Evolutionary conservation across 2,329 filamentous ascomycete species (phyloP), one percentile per base, ranked within the genome.

Genomic region (Paracoccidioides lutzii): DNA sequence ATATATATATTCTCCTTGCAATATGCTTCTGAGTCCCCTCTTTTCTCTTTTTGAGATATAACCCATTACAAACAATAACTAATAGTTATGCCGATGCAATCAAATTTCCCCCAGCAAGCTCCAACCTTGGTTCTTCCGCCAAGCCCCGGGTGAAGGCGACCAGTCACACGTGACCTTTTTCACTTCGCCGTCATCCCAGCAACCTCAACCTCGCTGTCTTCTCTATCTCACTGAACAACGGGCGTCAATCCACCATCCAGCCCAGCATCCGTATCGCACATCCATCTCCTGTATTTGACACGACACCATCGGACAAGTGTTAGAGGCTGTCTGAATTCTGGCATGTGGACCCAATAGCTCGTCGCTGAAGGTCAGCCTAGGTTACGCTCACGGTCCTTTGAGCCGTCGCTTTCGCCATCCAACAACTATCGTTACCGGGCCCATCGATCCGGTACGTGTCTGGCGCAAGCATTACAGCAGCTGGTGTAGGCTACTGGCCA

Each of bases 331-430:
- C 45, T 38, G 35, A 37, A 28, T 57, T 42, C 40, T 57, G 56
- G 52, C 43, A 57, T 57, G 56, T 48, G 15, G 46, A 33, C 48
- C 35, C 53, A 45, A 46, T 57, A 57, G 53, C 43, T n/a, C 38
- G 41, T 48, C 42, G 52, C 48, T 48, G 46, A 30, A 38, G 48
- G 28, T 48, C 53, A 45, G 41, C 56, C 44, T 52, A 48, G 32
- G 41, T 33, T 44, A 54, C 53, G 52, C 52, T n/a, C 37, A 52
- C 41, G 40, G 46, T 46, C 45, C 44, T 46, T 45, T 43, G 28
- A 57, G 42, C 51, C 33, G 43, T 48, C 42, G 28, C 50, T 43
- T 42, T 54, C 43, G 8, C 33, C 43, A 15, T 32, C 37, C 33
- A 38, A 38, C 10, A 44, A 37, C 51, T 32, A 28, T 49, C 35